Conservation (phyloP, 139 green algal genomes). For the Coelastrella sp. region DNA sequence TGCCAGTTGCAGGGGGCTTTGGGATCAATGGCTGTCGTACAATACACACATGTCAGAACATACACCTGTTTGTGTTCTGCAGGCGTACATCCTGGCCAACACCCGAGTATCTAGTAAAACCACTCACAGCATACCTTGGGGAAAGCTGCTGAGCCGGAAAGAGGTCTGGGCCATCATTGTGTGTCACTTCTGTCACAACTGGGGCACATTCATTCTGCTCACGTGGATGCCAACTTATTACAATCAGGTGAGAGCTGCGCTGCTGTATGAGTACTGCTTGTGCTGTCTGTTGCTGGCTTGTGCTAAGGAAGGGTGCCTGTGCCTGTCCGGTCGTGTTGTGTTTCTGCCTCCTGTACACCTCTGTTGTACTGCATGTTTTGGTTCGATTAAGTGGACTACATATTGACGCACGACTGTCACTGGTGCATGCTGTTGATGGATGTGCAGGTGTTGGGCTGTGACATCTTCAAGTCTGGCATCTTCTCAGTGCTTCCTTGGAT, state of each 20-base stretch:
- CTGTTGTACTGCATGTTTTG: too few relatives aligned
- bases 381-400: too few relatives aligned
- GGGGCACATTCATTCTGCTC: conserved; percentile 98
- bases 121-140: conserved; percentile 85
- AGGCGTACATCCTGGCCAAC: conserved; percentile 63
- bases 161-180: conserved; percentile 97
- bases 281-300: too few relatives aligned
- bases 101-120: conserved; percentile 17
- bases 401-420: too few relatives aligned
- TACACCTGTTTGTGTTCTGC: background rate
- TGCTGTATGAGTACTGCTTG: too few relatives aligned
- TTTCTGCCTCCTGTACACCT: too few relatives aligned
- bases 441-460: conserved; percentile 91
- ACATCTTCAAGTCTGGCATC: conserved; percentile 87
- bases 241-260: conserved; percentile 83
- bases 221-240: conserved; percentile 99
- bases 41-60: background rate
- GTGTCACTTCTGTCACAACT: conserved; percentile 99
- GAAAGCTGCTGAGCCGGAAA: conserved; percentile 85
- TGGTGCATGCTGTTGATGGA: too few relatives aligned
- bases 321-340: too few relatives aligned
- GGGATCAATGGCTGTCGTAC: background rate
- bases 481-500: conserved; percentile 96
- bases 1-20: background rate
- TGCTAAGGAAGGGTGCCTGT: too few relatives aligned